Percentiles rank a stretch among this genome's conserved stretches.
These are phyloP conservation scores for Ascosphaera aggregata DNA, from an alignment of 2,329 filamentous ascomycete species.

Conservation along the genomic window DNA sequence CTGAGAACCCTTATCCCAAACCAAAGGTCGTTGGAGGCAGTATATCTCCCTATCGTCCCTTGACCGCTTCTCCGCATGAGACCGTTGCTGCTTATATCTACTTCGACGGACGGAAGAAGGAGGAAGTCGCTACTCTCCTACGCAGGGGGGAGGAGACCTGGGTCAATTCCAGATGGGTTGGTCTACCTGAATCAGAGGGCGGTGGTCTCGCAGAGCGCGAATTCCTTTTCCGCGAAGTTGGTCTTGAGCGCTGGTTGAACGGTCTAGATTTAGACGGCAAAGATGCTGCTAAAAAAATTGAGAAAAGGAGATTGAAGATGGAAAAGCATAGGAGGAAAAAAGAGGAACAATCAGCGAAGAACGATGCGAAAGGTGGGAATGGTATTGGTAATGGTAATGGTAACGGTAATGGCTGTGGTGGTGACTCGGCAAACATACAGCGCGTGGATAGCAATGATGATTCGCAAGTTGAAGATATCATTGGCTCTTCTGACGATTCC, in stretches of 20 bases:
- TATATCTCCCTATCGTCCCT: constrained; percentile 67
- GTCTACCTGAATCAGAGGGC: constrained; percentile 72
- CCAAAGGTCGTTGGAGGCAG: constrained; percentile 57
- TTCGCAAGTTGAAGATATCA: constrained; percentile 54
- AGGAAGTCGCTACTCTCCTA: constrained; percentile 86
- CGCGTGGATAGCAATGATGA: constrained; percentile 29
- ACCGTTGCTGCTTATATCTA: constrained; percentile 98
- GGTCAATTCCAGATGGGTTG: constrained; percentile 97
- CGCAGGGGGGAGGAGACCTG: constrained; percentile 91
- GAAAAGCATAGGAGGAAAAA: constrained; percentile 72
- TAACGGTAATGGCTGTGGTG: constrained; percentile 5
- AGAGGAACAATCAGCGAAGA: constrained; percentile 33
- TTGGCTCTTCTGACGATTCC: constrained; percentile 48
- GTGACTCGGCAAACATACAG: background rate
- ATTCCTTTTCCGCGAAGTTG: constrained; percentile 92
- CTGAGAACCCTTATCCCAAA: constrained; percentile 55
- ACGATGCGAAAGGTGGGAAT: constrained; percentile 24
- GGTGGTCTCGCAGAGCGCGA: constrained; percentile 89
- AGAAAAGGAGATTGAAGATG: constrained; percentile 39
- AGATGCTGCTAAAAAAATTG: constrained; percentile 62
- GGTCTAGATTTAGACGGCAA: constrained; percentile 86
- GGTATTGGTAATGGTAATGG: constrained; percentile 17
- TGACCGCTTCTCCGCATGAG: constrained; percentile 84
- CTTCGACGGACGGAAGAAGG: constrained; percentile 85
- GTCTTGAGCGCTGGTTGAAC: constrained; percentile 88